Base-by-base conservation (phyloP, 1,284 basidiomycete species). In the Pholiota adiposa region DNA sequence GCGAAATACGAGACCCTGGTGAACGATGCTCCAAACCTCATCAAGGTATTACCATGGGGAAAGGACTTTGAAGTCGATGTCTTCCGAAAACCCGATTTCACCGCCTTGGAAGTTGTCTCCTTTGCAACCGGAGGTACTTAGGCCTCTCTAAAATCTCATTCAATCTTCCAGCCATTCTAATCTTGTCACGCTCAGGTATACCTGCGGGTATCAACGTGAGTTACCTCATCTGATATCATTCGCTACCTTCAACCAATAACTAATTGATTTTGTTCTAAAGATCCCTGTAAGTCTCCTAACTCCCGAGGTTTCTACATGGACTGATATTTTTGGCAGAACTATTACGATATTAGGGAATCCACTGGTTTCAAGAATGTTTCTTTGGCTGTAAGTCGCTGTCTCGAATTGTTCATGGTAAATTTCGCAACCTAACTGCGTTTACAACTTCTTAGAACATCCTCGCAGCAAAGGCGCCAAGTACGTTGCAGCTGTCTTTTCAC, bases 21-120 rank as follows among this genome's bases (percentile, higher is more conserved):
- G 33, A 79, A 89, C 55, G 73, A 81, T 27, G 93, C 93, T 14
- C 87, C 91, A 0, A 83, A 88, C 59, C 79, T 93, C 34, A 91
- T 95, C 75, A 87, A 93, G 72, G 84, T 78, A 27, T 77, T 95
- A 25, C 93, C 93, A 0, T 95, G 93, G 93, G 92, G 92, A 3
- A 75, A 83, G 63, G 83, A 88, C 67, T 95, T 89, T 63, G 93
- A 95, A 70, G 91, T 93, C 29, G 89, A 93, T 61, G 78, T 85
- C 1, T 95, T 95, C 80, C 82, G 85, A 61, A 92, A 92, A 70
- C 93, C 93, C 1, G 93, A 94, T 69, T 95, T 95, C 69, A 94
- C 93, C 0, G 90, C 90, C 4, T 75, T 93, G 60, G 88, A 93
- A 67, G 85, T 93, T 38, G 80, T 92, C 46, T 84, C 83, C n/a